A percentile compares a stretch with the other conserved stretches of the same genome.
phyloP scores from a whole-genome alignment of 352 stramenopile species.

The Pythium sukuiense region DNA sequence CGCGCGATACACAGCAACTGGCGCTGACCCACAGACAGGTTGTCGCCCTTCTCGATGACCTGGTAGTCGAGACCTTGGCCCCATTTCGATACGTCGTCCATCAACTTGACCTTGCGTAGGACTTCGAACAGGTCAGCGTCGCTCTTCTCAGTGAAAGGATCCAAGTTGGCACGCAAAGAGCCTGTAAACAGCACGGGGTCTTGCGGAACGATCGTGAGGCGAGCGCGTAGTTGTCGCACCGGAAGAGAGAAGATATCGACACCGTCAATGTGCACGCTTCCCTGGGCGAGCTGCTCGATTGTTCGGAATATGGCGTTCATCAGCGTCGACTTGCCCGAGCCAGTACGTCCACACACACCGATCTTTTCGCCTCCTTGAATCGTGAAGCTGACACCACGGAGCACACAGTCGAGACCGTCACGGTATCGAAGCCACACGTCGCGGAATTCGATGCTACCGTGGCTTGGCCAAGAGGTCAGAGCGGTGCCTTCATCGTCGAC shows the following conservation, averaged over 20 bases:
- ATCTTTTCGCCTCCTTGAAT: constrained; percentile 28
- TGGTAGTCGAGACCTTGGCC: constrained; percentile 62
- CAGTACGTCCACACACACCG: constrained; percentile 34
- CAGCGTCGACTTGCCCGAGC: constrained; percentile 34
- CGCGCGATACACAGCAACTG: constrained; percentile 94
- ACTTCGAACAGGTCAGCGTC: constrained; percentile 40
- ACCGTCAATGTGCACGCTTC: constrained; percentile 79
- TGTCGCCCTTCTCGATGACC: constrained; percentile 87
- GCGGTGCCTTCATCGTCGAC: neutral
- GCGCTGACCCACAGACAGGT: constrained; percentile 93
- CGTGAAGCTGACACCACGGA: constrained; percentile 25
- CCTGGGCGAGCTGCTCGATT: constrained; percentile 20
- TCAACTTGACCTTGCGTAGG: constrained; percentile 28
- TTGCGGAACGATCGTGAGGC: constrained; percentile 54
- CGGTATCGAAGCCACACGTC: constrained; percentile 36
- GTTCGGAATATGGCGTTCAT: constrained; percentile 36
- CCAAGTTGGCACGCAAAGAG: constrained; percentile 86
- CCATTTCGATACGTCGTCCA: constrained; percentile 8
- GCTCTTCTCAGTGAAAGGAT: constrained; percentile 71
- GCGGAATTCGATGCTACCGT: constrained; percentile 29
- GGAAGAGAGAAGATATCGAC: constrained; percentile 47
- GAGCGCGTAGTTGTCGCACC: constrained; percentile 16
- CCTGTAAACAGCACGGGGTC: constrained; percentile 90
- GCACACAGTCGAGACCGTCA: constrained; percentile 30
- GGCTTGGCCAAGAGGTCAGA: constrained; percentile 22